These are phyloP conservation scores for Cladorrhinum sp. DNA, from an alignment of 2,329 filamentous ascomycete genomes.

Conservation along the genomic window DNA sequence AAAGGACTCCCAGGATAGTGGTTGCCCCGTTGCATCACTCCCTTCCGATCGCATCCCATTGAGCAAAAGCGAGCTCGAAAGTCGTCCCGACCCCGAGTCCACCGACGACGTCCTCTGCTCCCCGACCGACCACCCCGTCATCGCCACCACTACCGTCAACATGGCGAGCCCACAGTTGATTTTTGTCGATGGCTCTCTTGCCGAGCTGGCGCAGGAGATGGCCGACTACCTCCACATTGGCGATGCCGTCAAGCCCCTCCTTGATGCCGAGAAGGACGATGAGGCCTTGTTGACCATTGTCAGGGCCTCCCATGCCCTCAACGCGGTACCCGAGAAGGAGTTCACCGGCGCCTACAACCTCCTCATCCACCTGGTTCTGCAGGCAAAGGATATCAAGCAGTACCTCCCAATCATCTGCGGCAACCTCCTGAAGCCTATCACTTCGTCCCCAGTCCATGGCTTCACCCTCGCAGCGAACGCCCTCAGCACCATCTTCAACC, in stretches of 20 bases:
- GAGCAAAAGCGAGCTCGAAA: conserved; percentile 3
- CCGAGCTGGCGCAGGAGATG: conserved; percentile 91
- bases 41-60: not conserved
- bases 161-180: conserved; percentile 58
- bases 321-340: conserved; percentile 89
- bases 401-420: conserved; percentile 85
- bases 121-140: conserved; percentile 5
- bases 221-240: conserved; percentile 87
- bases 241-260: conserved; percentile 71
- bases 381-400: conserved; percentile 79
- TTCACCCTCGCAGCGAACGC: conserved; percentile 83
- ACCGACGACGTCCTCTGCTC: conserved; percentile 12
- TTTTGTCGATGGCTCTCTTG: conserved; percentile 87
- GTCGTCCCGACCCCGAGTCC: not conserved
- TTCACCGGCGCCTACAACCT: conserved; percentile 96
- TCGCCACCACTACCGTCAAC: conserved; percentile 24
- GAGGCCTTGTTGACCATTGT: conserved; percentile 89
- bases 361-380: conserved; percentile 86
- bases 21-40: conserved; percentile 3
- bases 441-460: conserved; percentile 81
- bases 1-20: conserved; percentile 3
- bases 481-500: conserved; percentile 95
- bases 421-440: conserved; percentile 83
- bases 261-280: conserved; percentile 74
- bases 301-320: conserved; percentile 71